These are phyloP conservation scores for Trichoderma asperellum DNA, from an alignment of 2,329 filamentous ascomycete genomes.

Conservation along the genomic window DNA sequence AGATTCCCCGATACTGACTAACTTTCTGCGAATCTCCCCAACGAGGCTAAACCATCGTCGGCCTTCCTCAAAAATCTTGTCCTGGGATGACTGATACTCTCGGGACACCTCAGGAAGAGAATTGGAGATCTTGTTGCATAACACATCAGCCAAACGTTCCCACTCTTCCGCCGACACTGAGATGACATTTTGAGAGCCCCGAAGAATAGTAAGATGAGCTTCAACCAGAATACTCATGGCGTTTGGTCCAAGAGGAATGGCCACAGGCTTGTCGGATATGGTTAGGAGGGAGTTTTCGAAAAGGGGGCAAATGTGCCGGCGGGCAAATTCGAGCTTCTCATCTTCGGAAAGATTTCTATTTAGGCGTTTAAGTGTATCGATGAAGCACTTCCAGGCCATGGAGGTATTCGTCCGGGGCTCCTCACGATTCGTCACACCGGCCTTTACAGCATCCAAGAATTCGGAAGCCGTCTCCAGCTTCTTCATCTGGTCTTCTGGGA, in stretches of 20 bases:
- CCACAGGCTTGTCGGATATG: slow-evolving; percentile 43
- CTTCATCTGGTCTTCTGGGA: slow-evolving; percentile 54
- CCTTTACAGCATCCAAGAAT: slow-evolving; percentile 69
- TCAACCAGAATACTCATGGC: slow-evolving; percentile 50
- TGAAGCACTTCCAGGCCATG: slow-evolving; percentile 76
- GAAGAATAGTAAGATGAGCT: slow-evolving; percentile 51
- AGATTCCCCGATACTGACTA: slow-evolving; percentile 30
- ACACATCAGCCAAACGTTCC: slow-evolving; percentile 60
- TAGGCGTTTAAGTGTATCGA: slow-evolving; percentile 63
- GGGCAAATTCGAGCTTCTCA: slow-evolving; percentile 52
- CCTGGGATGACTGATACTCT: slow-evolving; percentile 74
- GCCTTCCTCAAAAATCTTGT: slow-evolving; percentile 66
- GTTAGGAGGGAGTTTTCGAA: slow-evolving; percentile 59
- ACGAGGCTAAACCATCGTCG: slow-evolving; percentile 68
- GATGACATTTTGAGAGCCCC: slow-evolving; percentile 48
- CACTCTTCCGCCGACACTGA: slow-evolving; percentile 62
- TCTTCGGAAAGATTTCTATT: slow-evolving; percentile 50
- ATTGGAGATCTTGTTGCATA: slow-evolving; percentile 70
- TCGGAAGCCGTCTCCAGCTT: slow-evolving; percentile 56
- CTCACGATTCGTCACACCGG: slow-evolving; percentile 73
- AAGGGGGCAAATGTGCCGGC: slow-evolving; percentile 57
- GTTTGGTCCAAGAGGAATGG: slow-evolving; percentile 42
- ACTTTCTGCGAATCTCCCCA: slow-evolving; percentile 48
- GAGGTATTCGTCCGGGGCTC: slow-evolving; percentile 71
- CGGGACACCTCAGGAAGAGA: slow-evolving; percentile 83